Evolutionary conservation across 2,329 filamentous ascomycete genomes (phyloP).

Genomic region (Graphiopsis chlorocephala): DNA sequence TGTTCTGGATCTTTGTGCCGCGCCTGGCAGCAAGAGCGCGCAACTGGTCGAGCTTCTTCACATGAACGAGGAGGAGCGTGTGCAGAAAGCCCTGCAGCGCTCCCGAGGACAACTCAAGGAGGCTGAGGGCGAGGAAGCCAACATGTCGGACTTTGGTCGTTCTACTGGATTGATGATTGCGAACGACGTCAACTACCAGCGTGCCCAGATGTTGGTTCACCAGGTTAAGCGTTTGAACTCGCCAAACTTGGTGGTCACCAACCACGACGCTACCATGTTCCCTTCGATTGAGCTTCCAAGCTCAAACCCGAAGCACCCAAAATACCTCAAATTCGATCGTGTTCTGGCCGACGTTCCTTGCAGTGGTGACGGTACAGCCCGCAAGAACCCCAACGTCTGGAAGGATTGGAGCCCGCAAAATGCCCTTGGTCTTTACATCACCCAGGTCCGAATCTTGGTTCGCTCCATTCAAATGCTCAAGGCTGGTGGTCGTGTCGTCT

Average conservation of each 20-base stretch:
- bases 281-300: constrained; percentile 81
- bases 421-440: constrained; percentile 79
- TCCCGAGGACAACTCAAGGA: constrained; percentile 45
- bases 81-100: constrained; percentile 66
- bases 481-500: constrained; percentile 89
- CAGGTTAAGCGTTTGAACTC: constrained; percentile 97
- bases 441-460: constrained; percentile 85
- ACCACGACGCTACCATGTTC: constrained; percentile 95
- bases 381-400: constrained; percentile 94
- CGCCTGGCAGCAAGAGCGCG: constrained; percentile 93
- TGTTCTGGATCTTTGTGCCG: constrained; percentile 92
- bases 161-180: constrained; percentile 90
- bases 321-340: constrained; percentile 93
- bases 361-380: constrained; percentile 87
- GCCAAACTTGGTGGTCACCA: constrained; percentile 93
- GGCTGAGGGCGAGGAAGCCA: constrained; percentile 32
- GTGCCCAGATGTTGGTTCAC: constrained; percentile 94
- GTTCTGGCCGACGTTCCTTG: constrained; percentile 96
- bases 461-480: constrained; percentile 94
- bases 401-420: constrained; percentile 89
- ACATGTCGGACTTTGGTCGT: constrained; percentile 73
- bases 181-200: constrained; percentile 95
- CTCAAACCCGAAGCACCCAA: constrained; percentile 52
- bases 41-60: constrained; percentile 95
- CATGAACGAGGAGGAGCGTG: constrained; percentile 82